Base-by-base conservation (phyloP, 2,329 filamentous ascomycete species). In the Ceratocystis cacaofunesta region DNA sequence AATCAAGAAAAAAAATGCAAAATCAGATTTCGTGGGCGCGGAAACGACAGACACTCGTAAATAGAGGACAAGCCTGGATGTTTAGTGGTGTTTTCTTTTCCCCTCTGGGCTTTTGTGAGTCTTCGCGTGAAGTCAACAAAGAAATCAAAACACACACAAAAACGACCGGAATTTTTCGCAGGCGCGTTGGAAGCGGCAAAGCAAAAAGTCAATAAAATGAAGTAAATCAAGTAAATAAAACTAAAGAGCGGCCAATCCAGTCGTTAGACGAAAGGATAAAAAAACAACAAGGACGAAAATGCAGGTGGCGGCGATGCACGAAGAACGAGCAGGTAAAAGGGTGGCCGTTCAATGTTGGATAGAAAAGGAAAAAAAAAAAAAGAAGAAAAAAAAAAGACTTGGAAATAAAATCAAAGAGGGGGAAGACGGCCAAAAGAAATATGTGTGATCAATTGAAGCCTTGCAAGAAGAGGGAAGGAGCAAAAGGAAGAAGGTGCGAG, bases 291-390 rank as follows among this genome's bases (percentile, higher is more conserved):
- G 25, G 28, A 57, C 50, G 15, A 50, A 22, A 64, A 57, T 52
- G 63, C 52, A 64, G 58, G 28, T 46, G 63, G 63, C 32, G 17
- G 63, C 32, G 57, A 64, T 60, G 57, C 52, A 52, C 63, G 50
- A 57, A 22, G 63, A 41, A 55, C 43, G 41, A 55, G 6, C 22
- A 19, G 43, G 48, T 17, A 60, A 5, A 15, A 22, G 22, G 2
- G n/a, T 2, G n/a, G 46, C 10, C 46, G 46, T 50, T n/a, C n/a
- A 50, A 50, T 22, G 46, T 8, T n/a, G 46, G n/a, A 36, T 8
- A 36, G n/a, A 19, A 32, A 58, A n/a, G 5, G 32, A 36, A 58
- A 58, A 36, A 15, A 28, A 19, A 32, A 30, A 58, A 12, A 17
- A 28, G 12, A 30, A 19, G 7, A 52, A 55, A 30, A 30, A 30